Base-by-base conservation (phyloP, 169 alveolate genomes). In the Condylostoma magnum region DNA sequence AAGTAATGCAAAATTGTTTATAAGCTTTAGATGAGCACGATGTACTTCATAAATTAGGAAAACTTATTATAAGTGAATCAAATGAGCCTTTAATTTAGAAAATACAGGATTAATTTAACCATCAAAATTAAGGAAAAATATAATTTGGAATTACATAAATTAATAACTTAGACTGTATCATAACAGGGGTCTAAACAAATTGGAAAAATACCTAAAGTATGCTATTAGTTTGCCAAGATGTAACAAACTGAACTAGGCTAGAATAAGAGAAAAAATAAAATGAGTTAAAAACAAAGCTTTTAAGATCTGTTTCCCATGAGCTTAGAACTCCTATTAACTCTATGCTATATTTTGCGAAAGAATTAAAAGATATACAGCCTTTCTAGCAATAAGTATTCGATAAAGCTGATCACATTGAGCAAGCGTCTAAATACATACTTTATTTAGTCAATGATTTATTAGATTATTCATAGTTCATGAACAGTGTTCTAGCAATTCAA, bases 261-360 rank as follows among this genome's bases (percentile, higher is more conserved):
- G 65, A 53, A 5, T 4, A 53, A 3, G 30, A 12, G 6, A 4
- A 4, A 53, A 10, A 22, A 18, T 34, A 53, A 15, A 15, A 22
- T n/a, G 4, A 22, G 3, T 5, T 4, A 1, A 53, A 53, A 28
- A 25, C 4, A 0, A 15, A 5, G 5, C 4, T 53, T 12, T 6
- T 53, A 18, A 53, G 65, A 12, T 6, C 65, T 4, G 6, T 53
- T 25, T 53, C 65, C 4, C 65, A 53, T 5, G 65, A 53, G 15
- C 46, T 53, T 10, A 1, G 65, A 53, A 53, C 65, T 25, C 65
- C 65, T 5, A 53, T 10, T 28, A 1, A 27, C 30, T 12, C 46
- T 22, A 28, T 53, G 6, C 25, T 53, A 6, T 18, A 6, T 53
- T 25, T 53, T 25, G 15, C 65, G 30, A 20, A 53, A 20, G 25